Percentiles rank a stretch among this genome's conserved stretches.
Evolutionary conservation across 805 yeast species (phyloP).

Genomic region (Starmerella powellii): DNA sequence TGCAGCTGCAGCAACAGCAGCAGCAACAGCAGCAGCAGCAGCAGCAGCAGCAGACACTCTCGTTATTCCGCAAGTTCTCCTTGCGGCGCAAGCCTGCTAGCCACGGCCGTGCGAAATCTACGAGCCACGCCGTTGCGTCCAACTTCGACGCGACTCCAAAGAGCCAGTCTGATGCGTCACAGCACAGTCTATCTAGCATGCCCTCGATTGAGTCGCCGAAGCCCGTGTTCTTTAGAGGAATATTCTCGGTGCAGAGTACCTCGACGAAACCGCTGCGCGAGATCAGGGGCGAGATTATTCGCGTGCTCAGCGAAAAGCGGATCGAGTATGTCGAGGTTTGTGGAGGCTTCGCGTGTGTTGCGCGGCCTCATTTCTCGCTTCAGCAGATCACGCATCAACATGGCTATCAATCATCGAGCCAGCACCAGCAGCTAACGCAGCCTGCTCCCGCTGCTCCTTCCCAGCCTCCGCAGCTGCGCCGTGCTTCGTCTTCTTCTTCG

Average conservation of each 20-base stretch:
- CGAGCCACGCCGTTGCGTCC: slow-evolving; percentile 14
- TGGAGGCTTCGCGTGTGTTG: slow-evolving; percentile 85
- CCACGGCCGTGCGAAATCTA: slow-evolving; percentile 21
- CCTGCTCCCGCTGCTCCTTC: no score
- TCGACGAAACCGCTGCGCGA: slow-evolving; percentile 85
- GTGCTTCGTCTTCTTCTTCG: neutral
- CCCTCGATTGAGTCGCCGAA: slow-evolving; percentile 89
- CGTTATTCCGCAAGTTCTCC: slow-evolving; percentile 21
- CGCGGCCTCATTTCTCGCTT: slow-evolving; percentile 31
- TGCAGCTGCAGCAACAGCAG: neutral
- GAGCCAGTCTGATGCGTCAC: slow-evolving; percentile 2
- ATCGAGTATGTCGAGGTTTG: slow-evolving; percentile 79
- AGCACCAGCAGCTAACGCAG: neutral
- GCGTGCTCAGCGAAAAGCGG: slow-evolving; percentile 60
- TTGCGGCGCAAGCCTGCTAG: slow-evolving; percentile 14
- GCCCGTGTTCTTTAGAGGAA: slow-evolving; percentile 82
- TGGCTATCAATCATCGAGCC: neutral
- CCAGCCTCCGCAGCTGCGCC: neutral
- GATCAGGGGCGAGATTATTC: slow-evolving; percentile 71
- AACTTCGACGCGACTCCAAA: neutral
- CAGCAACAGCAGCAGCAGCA: slow-evolving; percentile 5
- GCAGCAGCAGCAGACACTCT: slow-evolving; percentile 6
- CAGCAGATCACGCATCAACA: neutral
- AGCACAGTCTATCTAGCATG: slow-evolving; percentile 39
- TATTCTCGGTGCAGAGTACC: slow-evolving; percentile 88